Conservation (phyloP, 73 alveolate genomes). For the Stentor roeselii region DNA sequence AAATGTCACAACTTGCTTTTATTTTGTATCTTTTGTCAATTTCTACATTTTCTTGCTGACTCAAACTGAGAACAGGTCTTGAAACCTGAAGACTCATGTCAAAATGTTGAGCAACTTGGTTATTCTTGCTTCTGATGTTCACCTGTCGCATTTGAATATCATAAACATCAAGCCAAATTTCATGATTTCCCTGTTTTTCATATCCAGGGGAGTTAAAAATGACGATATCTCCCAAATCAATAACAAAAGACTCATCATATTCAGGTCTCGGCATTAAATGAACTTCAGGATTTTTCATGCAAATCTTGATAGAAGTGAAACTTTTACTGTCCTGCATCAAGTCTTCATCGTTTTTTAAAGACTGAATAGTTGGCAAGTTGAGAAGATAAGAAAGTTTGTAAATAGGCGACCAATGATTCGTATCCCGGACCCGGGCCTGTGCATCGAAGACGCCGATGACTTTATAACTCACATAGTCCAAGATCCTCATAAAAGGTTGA, state of each 20-base stretch:
- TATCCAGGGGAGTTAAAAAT: neutral
- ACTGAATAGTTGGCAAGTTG: neutral
- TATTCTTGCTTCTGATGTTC: neutral
- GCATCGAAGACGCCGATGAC: slow-evolving; percentile 17
- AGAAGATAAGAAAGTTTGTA: neutral
- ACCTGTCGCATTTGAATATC: neutral
- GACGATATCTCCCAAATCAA: slow-evolving; percentile 1
- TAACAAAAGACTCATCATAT: neutral
- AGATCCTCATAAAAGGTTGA: slow-evolving; percentile 10
- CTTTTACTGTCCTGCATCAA: neutral
- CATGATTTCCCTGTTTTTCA: neutral
- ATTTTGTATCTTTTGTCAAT: slow-evolving; percentile 10
- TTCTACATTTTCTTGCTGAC: neutral
- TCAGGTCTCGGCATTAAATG: neutral
- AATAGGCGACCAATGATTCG: slow-evolving; percentile 10
- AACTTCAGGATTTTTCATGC: slow-evolving; percentile 8
- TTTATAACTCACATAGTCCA: slow-evolving; percentile 13
- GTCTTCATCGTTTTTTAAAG: neutral
- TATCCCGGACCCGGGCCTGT: slow-evolving; percentile 1
- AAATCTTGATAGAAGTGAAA: slow-evolving; percentile 1
- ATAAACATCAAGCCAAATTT: slow-evolving; percentile 6
- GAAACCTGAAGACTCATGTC: neutral
- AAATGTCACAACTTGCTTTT: neutral
- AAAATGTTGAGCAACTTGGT: neutral
- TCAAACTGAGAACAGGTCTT: neutral